phyloP scores from a whole-genome alignment of 805 yeast genomes.

The Saccharomycopsis amapae region DNA sequence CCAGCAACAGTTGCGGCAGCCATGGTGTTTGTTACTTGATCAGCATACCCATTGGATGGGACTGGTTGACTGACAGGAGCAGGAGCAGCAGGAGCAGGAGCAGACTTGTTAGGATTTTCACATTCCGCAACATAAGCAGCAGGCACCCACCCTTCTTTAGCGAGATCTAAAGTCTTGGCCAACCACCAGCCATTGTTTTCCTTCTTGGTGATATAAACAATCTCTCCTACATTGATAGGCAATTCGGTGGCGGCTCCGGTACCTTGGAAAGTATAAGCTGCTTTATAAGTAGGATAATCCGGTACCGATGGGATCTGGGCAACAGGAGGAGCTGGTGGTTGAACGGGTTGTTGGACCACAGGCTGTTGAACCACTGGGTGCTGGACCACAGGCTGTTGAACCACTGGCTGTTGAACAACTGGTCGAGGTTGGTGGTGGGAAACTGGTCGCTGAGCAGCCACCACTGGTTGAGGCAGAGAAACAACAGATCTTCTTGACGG shows the following conservation, averaged over 20 bases:
- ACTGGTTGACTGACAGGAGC: constrained; percentile 24
- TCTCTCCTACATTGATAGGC: constrained; percentile 69
- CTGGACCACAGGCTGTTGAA: not conserved
- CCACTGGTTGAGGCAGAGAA: constrained; percentile 15
- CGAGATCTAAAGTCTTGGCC: constrained; percentile 68
- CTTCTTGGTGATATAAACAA: constrained; percentile 63
- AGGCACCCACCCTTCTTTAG: constrained; percentile 95
- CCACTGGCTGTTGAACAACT: constrained; percentile 1
- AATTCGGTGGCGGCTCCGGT: constrained; percentile 76
- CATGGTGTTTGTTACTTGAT: constrained; percentile 22
- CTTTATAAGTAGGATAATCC: constrained; percentile 71
- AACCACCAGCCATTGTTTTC: constrained; percentile 93
- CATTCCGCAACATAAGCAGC: constrained; percentile 74
- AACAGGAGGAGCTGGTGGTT: constrained; percentile 72
- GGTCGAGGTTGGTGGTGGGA: constrained; percentile 5
- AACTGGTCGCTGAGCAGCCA: constrained; percentile 19
- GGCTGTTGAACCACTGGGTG: constrained; percentile 24
- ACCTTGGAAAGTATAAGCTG: constrained; percentile 84
- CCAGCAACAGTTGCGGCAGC: constrained; percentile 23
- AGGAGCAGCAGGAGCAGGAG: not conserved
- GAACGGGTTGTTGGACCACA: constrained; percentile 14
- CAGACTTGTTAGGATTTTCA: constrained; percentile 34
- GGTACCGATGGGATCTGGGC: constrained; percentile 57
- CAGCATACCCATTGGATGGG: constrained; percentile 2
- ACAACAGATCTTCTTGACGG: constrained; percentile 24